These are phyloP conservation scores for Nigrograna mackinnonii DNA, from an alignment of 2,329 filamentous ascomycete species.

Conservation along the genomic window DNA sequence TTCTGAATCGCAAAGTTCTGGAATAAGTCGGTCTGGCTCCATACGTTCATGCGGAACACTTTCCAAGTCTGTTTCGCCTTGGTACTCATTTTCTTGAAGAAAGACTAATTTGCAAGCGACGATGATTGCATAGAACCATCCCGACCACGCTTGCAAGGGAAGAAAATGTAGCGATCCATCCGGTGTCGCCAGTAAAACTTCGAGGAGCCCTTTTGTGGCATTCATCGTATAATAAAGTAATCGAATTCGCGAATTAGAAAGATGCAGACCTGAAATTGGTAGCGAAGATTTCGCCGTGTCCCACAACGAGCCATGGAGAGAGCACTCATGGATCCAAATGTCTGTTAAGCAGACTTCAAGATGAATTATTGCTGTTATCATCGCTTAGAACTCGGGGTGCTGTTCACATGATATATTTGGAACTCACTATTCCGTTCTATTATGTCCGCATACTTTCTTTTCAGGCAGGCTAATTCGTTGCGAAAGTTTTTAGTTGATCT, in stretches of 20 bases:
- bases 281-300: not conserved
- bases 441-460: slow-evolving; percentile 4
- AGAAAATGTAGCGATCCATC: slow-evolving; percentile 15
- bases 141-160: slow-evolving; percentile 17
- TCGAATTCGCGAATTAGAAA: too few relatives aligned
- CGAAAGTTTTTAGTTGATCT: slow-evolving; percentile 17
- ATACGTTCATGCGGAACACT: slow-evolving; percentile 13
- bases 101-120: slow-evolving; percentile 29
- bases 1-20: slow-evolving; percentile 3
- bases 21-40: slow-evolving; percentile 2
- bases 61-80: slow-evolving; percentile 12
- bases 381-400: not conserved
- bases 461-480: slow-evolving; percentile 17
- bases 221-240: slow-evolving; percentile 11
- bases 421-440: slow-evolving; percentile 12
- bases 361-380: slow-evolving; percentile 7
- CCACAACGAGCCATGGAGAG: slow-evolving; percentile 22
- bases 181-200: slow-evolving; percentile 9
- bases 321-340: slow-evolving; percentile 24
- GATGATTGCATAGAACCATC: slow-evolving; percentile 26
- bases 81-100: slow-evolving; percentile 20
- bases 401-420: not conserved
- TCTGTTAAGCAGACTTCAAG: slow-evolving; percentile 10
- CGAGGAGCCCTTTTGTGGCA: slow-evolving; percentile 17
- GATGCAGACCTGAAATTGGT: not conserved